Evolutionary conservation across 805 yeast species (phyloP), one percentile per base, ranked within the genome.

Genomic region (Saturnispora bothae): DNA sequence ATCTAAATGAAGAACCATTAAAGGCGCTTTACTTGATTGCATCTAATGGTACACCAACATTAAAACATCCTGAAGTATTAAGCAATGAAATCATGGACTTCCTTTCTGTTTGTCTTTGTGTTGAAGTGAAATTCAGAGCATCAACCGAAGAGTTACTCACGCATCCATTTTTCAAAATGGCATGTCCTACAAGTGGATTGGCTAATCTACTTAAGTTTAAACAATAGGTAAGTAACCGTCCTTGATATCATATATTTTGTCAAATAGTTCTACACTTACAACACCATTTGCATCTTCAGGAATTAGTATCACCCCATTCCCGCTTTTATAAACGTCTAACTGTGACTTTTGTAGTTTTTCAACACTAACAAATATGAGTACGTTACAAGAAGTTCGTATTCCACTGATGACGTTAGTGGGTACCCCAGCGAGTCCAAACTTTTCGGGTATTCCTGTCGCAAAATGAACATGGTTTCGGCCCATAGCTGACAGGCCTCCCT

Each of bases 1-100:
- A 92, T 54, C 66, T 92, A 56, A 89, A 89, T 52, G 99, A 92
- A 59, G 84, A 94, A 28, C 99, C 98, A 17, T 69, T 92, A 55
- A 75, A 92, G 52, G 97, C 97, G 0, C 66, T 92, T 36, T 92
- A 88, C 60, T 66, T 92, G 58, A 92, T 92, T 66, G 95, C 95
- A 4, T 85, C 96, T 1, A 89, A 85, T 52, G 98, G 98, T 38
- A 92, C 97, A 0, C 99, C 99, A 17, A 78, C 78, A 48, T 66
- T 92, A 54, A 86, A 88, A 59, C 84, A 86, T 52, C 86, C 89
- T 3, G 85, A 78, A 39, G 50, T 66, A 28, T 64, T 92, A 43
- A 76, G 89, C 8, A 68, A 77, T 41, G 76, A 78, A 25, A 80
- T 94, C 42, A 85, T 83, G 65, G 76, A 82, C 54, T 92, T 92